Base-by-base conservation (phyloP, 805 yeast genomes). In the Candida ulmi region DNA sequence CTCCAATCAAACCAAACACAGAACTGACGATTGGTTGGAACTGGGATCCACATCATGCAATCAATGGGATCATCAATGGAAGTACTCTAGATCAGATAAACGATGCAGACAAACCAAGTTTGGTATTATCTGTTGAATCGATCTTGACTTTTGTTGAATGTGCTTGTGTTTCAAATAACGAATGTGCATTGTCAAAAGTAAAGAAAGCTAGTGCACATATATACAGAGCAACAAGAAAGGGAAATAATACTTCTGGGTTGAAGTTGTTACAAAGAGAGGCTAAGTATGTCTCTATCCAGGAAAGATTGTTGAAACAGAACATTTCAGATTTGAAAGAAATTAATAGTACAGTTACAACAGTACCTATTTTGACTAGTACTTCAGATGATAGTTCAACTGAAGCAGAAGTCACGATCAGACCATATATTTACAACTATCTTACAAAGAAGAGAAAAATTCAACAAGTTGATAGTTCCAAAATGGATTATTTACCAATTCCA, bases 1-100 rank as follows among this genome's bases (percentile, higher is more conserved):
- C 66, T 35, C 74, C 75, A 2, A 74, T 90, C 21, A 66, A 68
- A 37, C 60, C 69, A 9, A 88, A 78, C n/a, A 75, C 79, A 30
- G 97, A 90, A 54, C 61, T 91, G 17, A 72, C 90, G 0, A 60
- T 88, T 9, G 76, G 80, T 2, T 91, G 98, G 98, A 86, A 82
- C 43, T 91, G 96, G 95, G 95, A 88, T 54, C 55, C 61, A 3
- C 46, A 65, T 15, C 96, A 88, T 56, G 95, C 97, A 2, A 83
- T 88, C 29, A 63, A 66, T 38, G 69, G 71, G 46, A 66, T 73
- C 19, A 59, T 64, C 19, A 65, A 72, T n/a, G 58, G 63, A 23
- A 46, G 61, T 52, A 53, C 62, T 27, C 76, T 80, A 55, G 88
- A 81, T 36, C 71, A 71, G 18, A 61, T 83, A 21, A 50, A 66